phyloP scores from a whole-genome alignment of 441 rosid genomes.

The Pelargonium citronellum region DNA sequence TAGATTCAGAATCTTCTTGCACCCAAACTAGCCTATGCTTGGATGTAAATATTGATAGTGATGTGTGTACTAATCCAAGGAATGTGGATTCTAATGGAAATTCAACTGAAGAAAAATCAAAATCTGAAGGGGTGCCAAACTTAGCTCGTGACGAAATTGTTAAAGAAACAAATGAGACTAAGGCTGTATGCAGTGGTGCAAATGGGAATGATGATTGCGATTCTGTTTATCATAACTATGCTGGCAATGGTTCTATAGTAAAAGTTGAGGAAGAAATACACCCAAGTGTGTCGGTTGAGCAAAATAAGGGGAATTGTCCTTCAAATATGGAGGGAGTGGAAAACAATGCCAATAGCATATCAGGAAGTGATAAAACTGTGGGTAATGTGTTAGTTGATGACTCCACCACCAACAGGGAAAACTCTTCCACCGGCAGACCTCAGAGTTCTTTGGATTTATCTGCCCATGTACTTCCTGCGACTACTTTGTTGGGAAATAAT shows the following conservation, averaged over 20 bases:
- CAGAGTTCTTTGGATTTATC: conserved; percentile 34
- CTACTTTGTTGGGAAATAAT: conserved; percentile 30
- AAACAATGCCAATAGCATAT: conserved; percentile 33
- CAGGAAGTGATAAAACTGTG: conserved; percentile 34
- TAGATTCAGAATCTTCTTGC: conserved; percentile 67
- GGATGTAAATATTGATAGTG: conserved; percentile 50
- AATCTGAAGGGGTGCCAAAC: conserved; percentile 36
- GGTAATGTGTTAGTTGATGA: conserved; percentile 27
- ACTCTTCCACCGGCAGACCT: conserved; percentile 29
- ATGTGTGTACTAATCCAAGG: conserved; percentile 33
- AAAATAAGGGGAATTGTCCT: conserved; percentile 40
- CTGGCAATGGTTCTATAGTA: conserved; percentile 29
- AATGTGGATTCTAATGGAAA: conserved; percentile 40
- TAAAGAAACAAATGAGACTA: conserved; percentile 39
- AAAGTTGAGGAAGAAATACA: conserved; percentile 44
- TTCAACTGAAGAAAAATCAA: conserved; percentile 32
- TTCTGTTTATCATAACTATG: conserved; percentile 30
- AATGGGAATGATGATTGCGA: conserved; percentile 26
- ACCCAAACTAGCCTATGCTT: conserved; percentile 46
- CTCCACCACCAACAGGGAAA: conserved; percentile 33
- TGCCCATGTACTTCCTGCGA: conserved; percentile 34
- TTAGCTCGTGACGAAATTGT: conserved; percentile 37
- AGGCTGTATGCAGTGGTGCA: conserved; percentile 28
- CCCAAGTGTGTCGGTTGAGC: conserved; percentile 32
- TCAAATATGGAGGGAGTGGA: conserved; percentile 32